Evolutionary conservation across 768 basidiomycete genomes (phyloP).

Genomic region (Mycena indigotica): DNA sequence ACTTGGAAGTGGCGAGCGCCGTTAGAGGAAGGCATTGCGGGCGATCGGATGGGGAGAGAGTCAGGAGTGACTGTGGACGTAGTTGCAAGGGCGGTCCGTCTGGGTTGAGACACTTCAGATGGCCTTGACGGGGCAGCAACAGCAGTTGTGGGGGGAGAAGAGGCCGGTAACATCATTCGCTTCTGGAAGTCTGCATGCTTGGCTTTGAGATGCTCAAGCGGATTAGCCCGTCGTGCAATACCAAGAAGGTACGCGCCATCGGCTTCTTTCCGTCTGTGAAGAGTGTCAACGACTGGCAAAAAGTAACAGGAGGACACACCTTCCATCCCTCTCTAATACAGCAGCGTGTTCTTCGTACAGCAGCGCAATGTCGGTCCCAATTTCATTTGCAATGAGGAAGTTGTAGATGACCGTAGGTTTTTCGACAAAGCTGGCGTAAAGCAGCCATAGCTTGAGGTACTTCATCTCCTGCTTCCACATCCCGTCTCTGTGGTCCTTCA

Average conservation of each 20-base stretch:
- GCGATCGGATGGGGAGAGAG: slow-evolving; percentile 31
- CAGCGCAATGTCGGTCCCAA: slow-evolving; percentile 77
- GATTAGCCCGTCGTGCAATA: slow-evolving; percentile 78
- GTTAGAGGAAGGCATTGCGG: slow-evolving; percentile 47
- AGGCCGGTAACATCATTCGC: slow-evolving; percentile 71
- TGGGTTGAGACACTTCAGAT: too few species aligned
- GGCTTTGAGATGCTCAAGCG: slow-evolving; percentile 76
- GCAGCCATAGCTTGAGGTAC: slow-evolving; percentile 92
- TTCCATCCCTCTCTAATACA: slow-evolving; percentile 77
- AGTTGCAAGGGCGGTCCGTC: slow-evolving; percentile 48
- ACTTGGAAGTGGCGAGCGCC: slow-evolving; percentile 55
- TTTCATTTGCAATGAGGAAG: slow-evolving; percentile 88
- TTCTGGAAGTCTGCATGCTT: slow-evolving; percentile 88
- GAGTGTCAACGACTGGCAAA: slow-evolving; percentile 10
- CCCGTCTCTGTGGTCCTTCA: slow-evolving; percentile 76
- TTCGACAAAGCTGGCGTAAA: slow-evolving; percentile 92
- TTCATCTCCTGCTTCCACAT: slow-evolving; percentile 78
- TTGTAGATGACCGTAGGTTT: slow-evolving; percentile 85
- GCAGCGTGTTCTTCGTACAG: slow-evolving; percentile 93
- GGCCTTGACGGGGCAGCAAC: slow-evolving; percentile 33
- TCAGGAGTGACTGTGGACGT: slow-evolving; percentile 42
- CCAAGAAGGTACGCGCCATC: slow-evolving; percentile 88
- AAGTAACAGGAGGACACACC: slow-evolving; percentile 48
- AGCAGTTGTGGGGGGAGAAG: slow-evolving; percentile 34
- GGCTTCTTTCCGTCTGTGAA: slow-evolving; percentile 76